Base-by-base conservation (phyloP, 169 alveolate species). In the Fabrea salina region DNA sequence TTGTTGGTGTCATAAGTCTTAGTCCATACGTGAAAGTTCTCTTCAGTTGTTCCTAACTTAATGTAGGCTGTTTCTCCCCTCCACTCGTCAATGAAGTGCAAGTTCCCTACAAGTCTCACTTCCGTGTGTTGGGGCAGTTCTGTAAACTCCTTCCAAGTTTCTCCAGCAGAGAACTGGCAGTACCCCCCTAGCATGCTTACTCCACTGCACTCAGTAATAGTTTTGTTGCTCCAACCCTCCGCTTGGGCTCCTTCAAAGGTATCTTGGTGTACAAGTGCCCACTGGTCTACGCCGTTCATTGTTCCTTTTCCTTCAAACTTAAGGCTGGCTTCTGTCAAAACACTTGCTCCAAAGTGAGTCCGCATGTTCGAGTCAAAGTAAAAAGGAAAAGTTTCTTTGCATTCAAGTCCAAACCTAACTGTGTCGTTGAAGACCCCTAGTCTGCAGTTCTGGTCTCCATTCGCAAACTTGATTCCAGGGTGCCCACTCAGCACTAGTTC, bases 31-130 rank as follows among this genome's bases (percentile, higher is more conserved):
- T 44, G 56, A 19, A 71, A 75, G 64, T 47, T 54, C 27, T 59
- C 54, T 43, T 61, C 54, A 25, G 72, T 61, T 19, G 67, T 40
- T 7, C 79, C 75, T 0, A 82, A 51, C 71, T 79, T 72, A 35
- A 86, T 13, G 41, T 71, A 86, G n/a, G 85, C 92, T 3, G 85
- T 71, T 64, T 86, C 92, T 7, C 92, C 92, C 58, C 59, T 53
- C 92, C 92, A 86, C 22, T 70, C 70, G 71, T 86, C 92, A 8
- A 86, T 80, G 35, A 82, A 82, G 56, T 86, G 89, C 33, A 30
- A 83, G 53, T 53, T 82, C 0, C 84, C 88, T 79, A 44, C 59
- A 25, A 86, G 47, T 47, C 84, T 82, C 7, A 86, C 54, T 22
- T 32, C n/a, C 41, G 50, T 71, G 50, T 86, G 92, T 32, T 74